These are phyloP conservation scores for Cordyceps cateniannulata DNA, from an alignment of 2,329 filamentous ascomycete genomes.

Conservation along the genomic window DNA sequence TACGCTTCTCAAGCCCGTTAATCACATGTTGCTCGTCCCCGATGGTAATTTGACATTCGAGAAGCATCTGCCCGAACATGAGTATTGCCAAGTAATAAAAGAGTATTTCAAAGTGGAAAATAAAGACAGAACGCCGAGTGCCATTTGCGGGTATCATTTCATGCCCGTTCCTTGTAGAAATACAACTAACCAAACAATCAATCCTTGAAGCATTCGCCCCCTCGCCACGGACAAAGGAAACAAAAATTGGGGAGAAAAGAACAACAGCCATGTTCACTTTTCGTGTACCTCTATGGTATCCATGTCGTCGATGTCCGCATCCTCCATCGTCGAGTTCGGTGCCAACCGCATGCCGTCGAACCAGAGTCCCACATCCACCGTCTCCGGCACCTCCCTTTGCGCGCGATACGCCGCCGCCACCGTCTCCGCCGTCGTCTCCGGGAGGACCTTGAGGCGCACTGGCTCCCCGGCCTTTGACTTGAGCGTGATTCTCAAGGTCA, in stretches of 20 bases:
- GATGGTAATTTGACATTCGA: too few species aligned
- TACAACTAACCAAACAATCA: too few species aligned
- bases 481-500: constrained; percentile 43
- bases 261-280: constrained; percentile 18
- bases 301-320: constrained; percentile 67
- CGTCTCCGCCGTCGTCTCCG: constrained; percentile 53
- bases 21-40: too few species aligned
- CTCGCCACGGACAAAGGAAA: background rate
- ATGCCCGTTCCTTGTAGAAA: too few species aligned
- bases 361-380: constrained; percentile 52
- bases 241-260: background rate
- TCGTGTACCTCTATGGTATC: constrained; percentile 71
- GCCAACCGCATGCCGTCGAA: constrained; percentile 73
- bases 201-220: too few species aligned
- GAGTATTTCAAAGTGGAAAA: too few species aligned
- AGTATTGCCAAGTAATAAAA: too few species aligned
- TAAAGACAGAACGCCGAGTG: too few species aligned
- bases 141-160: too few species aligned
- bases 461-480: constrained; percentile 45
- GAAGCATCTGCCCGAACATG: too few species aligned
- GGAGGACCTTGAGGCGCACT: constrained; percentile 44
- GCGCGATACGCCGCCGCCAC: constrained; percentile 57
- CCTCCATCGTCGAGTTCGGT: constrained; percentile 50
- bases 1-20: too few species aligned
- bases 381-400: constrained; percentile 42